phyloP scores from a whole-genome alignment of 345 rosid genomes.

The Eucalyptus melliodora region DNA sequence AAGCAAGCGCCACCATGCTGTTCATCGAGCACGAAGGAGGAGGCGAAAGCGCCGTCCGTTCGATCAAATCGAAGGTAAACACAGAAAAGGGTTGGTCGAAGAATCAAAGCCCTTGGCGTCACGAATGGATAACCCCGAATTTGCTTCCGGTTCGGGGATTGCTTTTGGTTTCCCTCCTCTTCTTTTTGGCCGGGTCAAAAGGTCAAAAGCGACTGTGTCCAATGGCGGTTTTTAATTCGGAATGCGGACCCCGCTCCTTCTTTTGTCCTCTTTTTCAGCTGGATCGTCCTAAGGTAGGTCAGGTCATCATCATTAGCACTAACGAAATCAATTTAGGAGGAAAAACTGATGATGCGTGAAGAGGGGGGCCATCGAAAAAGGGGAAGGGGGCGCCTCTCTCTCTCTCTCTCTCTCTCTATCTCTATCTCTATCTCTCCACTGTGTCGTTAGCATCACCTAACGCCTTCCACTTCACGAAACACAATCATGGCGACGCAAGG shows the following conservation, averaged over 20 bases:
- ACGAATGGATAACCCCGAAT: neutral
- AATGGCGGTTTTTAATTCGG: neutral
- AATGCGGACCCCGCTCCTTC: neutral
- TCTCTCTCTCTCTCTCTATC: neutral
- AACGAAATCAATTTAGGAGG: neutral
- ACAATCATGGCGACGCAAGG: neutral
- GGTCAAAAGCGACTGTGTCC: neutral
- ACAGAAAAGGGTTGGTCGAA: neutral
- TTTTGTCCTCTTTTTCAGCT: neutral
- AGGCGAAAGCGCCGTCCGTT: neutral
- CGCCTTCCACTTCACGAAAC: neutral
- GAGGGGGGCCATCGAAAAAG: neutral
- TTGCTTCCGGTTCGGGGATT: neutral
- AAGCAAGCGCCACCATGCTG: neutral
- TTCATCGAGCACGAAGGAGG: neutral
- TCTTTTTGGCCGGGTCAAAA: neutral
- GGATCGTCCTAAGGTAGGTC: neutral
- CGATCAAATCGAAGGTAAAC: neutral
- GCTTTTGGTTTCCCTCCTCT: neutral
- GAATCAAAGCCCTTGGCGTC: neutral
- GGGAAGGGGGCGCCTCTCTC: neutral
- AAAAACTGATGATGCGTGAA: neutral
- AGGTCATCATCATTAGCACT: neutral
- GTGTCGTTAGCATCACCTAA: neutral
- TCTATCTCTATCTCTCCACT: neutral